A percentile compares a stretch with the other conserved stretches of the same genome.
phyloP scores from a whole-genome alignment of 192 early-diverging fungal genomes.

The Coemansia sp. region DNA sequence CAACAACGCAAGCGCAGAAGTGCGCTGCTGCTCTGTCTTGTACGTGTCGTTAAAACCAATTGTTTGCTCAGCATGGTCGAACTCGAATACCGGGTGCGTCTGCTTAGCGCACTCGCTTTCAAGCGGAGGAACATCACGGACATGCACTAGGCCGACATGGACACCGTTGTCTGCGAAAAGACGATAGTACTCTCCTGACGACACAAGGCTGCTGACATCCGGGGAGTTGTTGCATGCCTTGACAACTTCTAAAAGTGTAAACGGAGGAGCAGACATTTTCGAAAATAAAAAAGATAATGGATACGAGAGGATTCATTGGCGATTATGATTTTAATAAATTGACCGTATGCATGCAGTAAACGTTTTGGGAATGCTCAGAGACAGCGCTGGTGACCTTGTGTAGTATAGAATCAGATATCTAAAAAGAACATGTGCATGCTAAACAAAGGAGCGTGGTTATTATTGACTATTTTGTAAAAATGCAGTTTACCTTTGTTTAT shows the following conservation, averaged over 20 bases:
- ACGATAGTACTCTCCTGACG: background rate
- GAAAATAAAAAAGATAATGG: background rate
- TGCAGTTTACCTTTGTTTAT: too few species aligned
- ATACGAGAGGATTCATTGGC: too few species aligned
- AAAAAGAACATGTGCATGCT: too few species aligned
- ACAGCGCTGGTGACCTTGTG: too few species aligned
- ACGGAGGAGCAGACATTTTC: background rate
- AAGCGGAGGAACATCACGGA: background rate
- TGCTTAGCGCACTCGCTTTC: constrained; percentile 5
- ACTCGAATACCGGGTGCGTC: constrained; percentile 2
- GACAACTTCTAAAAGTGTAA: constrained; percentile 3
- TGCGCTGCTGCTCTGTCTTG: background rate
- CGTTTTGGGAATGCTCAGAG: too few species aligned
- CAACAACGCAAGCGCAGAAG: too few species aligned
- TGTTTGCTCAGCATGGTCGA: constrained; percentile 6
- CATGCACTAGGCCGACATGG: constrained; percentile 2
- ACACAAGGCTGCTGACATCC: background rate
- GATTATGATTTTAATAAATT: too few species aligned
- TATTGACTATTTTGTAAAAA: too few species aligned
- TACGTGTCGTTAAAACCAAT: constrained; percentile 11
- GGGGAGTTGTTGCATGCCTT: constrained; percentile 12
- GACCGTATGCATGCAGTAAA: too few species aligned
- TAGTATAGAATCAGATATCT: too few species aligned
- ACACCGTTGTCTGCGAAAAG: constrained; percentile 2
- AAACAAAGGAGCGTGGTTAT: too few species aligned